Conservation (phyloP, 352 stramenopile genomes). For the Globisporangium paddicum region DNA sequence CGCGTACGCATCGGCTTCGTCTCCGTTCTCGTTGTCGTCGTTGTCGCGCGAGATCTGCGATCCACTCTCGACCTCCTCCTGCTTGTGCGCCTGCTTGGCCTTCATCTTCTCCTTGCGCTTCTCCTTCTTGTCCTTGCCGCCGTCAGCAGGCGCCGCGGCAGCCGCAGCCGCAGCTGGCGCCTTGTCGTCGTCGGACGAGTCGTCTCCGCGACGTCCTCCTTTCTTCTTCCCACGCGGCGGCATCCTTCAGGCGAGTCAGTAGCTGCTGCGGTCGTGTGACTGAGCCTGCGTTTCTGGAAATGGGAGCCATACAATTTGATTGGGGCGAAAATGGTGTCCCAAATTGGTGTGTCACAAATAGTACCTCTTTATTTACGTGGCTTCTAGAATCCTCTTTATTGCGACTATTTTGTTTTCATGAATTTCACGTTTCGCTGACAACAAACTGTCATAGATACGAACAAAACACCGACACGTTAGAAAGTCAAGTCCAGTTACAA, state of each 20-base stretch:
- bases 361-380: too few species aligned
- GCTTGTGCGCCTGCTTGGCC: slow-evolving; percentile 50
- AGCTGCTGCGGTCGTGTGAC: too few species aligned
- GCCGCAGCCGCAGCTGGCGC: slow-evolving; percentile 14
- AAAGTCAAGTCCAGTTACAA: neutral
- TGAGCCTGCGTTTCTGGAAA: neutral
- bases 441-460: too few species aligned
- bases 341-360: too few species aligned
- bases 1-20: slow-evolving; percentile 48
- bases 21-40: slow-evolving; percentile 30
- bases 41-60: slow-evolving; percentile 19
- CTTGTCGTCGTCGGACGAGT: slow-evolving; percentile 69
- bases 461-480: too few species aligned
- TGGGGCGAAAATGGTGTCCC: too few species aligned
- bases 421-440: too few species aligned
- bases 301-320: neutral
- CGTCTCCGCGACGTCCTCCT: slow-evolving; percentile 57
- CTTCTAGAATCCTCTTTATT: too few species aligned
- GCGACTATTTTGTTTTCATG: too few species aligned
- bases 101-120: slow-evolving; percentile 79
- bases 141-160: slow-evolving; percentile 14
- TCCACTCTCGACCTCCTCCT: slow-evolving; percentile 39
- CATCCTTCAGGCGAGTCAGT: slow-evolving; percentile 22
- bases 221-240: slow-evolving; percentile 76
- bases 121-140: slow-evolving; percentile 61